Evolutionary conservation across 78 protist genomes (phyloP), one percentile per base, ranked within the genome.

Genomic region (Andalucia godoyi): DNA sequence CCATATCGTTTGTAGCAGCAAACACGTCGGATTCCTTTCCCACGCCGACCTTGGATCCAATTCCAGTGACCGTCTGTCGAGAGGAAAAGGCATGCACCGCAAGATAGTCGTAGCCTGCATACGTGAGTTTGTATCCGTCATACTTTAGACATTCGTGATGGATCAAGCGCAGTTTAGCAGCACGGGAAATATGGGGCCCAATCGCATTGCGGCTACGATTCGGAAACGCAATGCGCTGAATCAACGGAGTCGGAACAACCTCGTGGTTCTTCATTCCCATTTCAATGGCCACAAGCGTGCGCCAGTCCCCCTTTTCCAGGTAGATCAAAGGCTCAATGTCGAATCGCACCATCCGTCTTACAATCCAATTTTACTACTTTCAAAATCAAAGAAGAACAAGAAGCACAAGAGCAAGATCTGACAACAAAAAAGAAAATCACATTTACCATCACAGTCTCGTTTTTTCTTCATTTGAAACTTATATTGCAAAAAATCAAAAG

Each of bases 1-100:
- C 90, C 1, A 79, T 77, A 30, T 64, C 83, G 38, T 68, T 45
- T 9, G 64, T 66, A 2, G 47, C 87, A 27, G 74, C 21, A 59
- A 68, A 81, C 9, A 91, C 61, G 68, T 91, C 96, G 0, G 97
- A 87, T 57, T 97, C 99, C 66, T 97, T 97, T 39, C 99, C 99
- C 5, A 92, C 97, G 39, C 99, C 99, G 52, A 97, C 67, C 50
- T 91, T 84, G 36, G 43, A 65, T 30, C 95, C 97, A n/a, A 95
- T 88, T 23, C 73, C 67, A 36, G 55, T 17, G 15, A 91, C 32
- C 6, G 39, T 25, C 4, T 80, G 87, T 30, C 95, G 79, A 52
- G 79, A 81, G 43, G 68, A 38, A 13, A 97, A 62, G 4, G 98
- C 41, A 27, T 66, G 46, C 23, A 95, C 65, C 9, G 96, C 98